Evolutionary conservation across 345 rosid species (phyloP), one percentile per base, ranked within the genome.

Genomic region (Kandelia obovata): DNA sequence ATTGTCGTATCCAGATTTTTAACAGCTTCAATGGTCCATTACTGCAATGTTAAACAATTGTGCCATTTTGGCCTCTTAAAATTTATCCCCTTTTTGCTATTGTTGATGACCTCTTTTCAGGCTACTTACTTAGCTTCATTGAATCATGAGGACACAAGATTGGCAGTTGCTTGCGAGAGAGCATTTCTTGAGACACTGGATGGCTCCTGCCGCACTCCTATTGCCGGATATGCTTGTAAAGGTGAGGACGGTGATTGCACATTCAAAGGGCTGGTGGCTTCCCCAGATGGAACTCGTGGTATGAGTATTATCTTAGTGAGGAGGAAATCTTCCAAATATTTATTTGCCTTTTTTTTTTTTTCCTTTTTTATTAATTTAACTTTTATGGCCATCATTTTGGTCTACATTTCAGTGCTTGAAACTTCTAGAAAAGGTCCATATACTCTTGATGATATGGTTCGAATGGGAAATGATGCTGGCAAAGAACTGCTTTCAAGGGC

Each of bases 191-290:
- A 78, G 75, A 84, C 89, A 43, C 80, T 95, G 65, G 97, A 95
- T 74, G 99, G 99, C 26, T 95, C 99, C 55, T 95, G 99, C 67
- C 96, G 97, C 61, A 95, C 99, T 65, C 99, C 99, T 57, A 92
- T 95, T 65, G 99, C 99, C 19, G 99, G 97, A 66, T 90, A 92
- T 58, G 99, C 99, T 17, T 77, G 79, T 32, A 86, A 73, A 79
- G 98, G 84, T 26, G 80, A 81, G 75, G 83, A 90, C 35, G 96
- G 96, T 65, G 83, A 87, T 69, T 95, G 99, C 78, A 27, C 86
- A 65, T 92, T 95, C 75, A 86, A 80, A 83, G 98, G 99, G 37
- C 77, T 95, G 78, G 94, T 95, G 53, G 99, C 99, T 57, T 92
- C 98, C 25, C 97, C 99, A 5, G 94, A 95, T 59, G 99, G 99